Percentiles rank a stretch among this genome's conserved stretches.
Conservation (phyloP, 345 rosid genomes). For the Eucalyptus sp. region DNA sequence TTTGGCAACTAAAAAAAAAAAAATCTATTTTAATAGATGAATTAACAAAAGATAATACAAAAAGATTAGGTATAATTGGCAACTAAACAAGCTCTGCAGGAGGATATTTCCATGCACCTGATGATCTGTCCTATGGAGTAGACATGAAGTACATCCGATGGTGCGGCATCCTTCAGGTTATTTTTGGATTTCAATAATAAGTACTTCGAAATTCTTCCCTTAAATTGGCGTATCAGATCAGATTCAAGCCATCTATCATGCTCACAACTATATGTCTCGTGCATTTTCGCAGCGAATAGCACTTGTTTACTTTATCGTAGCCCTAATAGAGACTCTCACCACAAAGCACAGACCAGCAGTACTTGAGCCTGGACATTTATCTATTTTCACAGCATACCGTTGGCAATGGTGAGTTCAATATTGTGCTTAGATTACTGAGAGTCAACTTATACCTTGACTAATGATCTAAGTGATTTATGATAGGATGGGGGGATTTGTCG, state of each 20-base stretch:
- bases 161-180: constrained; percentile 67
- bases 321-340: constrained; percentile 42
- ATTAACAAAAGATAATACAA: neutral
- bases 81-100: constrained; percentile 10
- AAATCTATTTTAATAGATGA: neutral
- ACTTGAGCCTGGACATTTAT: constrained; percentile 22
- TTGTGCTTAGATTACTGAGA: neutral
- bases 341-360: constrained; percentile 31
- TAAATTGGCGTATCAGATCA: neutral
- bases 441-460: neutral
- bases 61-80: neutral
- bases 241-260: neutral
- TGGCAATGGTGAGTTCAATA: constrained; percentile 44
- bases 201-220: neutral
- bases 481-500: constrained; percentile 43
- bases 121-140: constrained; percentile 44
- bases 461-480: neutral
- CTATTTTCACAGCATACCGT: constrained; percentile 40
- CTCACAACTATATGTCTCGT: neutral
- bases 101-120: constrained; percentile 64
- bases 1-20: neutral
- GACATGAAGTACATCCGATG: constrained; percentile 56
- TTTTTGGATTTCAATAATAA: neutral
- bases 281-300: constrained; percentile 43
- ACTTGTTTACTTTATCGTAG: constrained; percentile 43